These are phyloP conservation scores for Paraconiothyrium brasiliense DNA, from an alignment of 2,329 filamentous ascomycete species.

Conservation along the genomic window DNA sequence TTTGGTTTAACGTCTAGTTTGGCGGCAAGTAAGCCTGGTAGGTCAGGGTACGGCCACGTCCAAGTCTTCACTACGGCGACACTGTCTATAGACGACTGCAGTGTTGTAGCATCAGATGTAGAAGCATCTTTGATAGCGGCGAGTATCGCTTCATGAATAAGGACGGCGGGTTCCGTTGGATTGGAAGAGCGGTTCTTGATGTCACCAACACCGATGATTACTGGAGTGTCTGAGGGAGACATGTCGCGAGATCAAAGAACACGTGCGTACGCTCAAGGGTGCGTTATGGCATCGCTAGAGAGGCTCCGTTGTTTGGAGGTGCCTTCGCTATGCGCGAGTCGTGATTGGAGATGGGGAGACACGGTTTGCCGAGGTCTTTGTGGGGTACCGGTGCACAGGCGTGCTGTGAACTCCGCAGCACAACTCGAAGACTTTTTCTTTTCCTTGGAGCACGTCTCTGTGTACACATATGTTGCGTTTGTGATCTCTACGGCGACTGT, in stretches of 20 bases:
- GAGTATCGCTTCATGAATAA: conserved; percentile 67
- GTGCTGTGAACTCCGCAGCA: conserved; percentile 1
- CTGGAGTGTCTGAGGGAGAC: conserved; percentile 48
- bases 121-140: conserved; percentile 62
- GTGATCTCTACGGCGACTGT: background rate
- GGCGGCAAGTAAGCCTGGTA: conserved; percentile 63
- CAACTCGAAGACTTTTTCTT: background rate
- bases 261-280: too few species aligned
- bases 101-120: conserved; percentile 38
- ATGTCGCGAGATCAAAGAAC: background rate
- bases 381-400: background rate
- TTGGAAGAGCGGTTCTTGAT: conserved; percentile 66
- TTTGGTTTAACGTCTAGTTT: conserved; percentile 59
- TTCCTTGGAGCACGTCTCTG: background rate
- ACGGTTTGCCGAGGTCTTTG: conserved; percentile 9
- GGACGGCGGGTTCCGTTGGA: conserved; percentile 66
- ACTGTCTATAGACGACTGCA: conserved; percentile 64
- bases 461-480: background rate
- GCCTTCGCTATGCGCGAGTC: conserved; percentile 3
- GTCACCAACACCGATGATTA: conserved; percentile 71
- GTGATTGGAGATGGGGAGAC: conserved; percentile 14
- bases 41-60: conserved; percentile 72
- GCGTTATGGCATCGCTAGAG: background rate
- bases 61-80: conserved; percentile 69
- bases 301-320: background rate